Evolutionary conservation across 2,329 filamentous ascomycete genomes (phyloP), one percentile per base, ranked within the genome.

Genomic region (Alternaria sp.): DNA sequence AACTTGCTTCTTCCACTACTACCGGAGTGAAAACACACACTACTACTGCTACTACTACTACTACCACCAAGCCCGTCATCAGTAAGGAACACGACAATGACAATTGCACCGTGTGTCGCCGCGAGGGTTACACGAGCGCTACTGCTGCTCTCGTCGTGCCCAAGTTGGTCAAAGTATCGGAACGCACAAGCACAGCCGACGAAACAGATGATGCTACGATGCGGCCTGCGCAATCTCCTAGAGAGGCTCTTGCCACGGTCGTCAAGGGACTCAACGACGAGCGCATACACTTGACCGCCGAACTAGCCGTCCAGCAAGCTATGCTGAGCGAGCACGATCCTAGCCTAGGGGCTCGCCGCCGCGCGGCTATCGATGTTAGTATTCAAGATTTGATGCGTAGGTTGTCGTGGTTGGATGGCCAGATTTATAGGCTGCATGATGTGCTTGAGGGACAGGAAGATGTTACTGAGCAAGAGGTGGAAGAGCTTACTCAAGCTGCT

Each of bases 261-360:
- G 89, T 97, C 76, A 95, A 96, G 79, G 86, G 89, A 8, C 82
- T 96, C 4, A 85, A 92, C 68, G 92, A 96, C 74, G 93, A 97
- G 77, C 85, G 94, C 45, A 85, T 85, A 12, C 92, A 96, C 74
- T 80, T 96, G 54, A 90, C 92, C 78, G 84, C 90, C 67, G 85
- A 90, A 70, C 85, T 93, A n/a, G 82, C 85, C 0, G 66, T 84
- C 34, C 85, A 87, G 59, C 87, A 90, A 69, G 83, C 82, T 3
- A 80, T 85, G 38, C 77, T 93, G 78, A 88, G 88, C 65, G 82
- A 82, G 22, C 86, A 89, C 58, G 90, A 95, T 45, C 69, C 68
- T n/a, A 76, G 75, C 50, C 75, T 91, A 22, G 88, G 87, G 57
- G 5, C 5, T 6, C 5, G 25, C 5, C 25, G 25, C 25, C 25